Evolutionary conservation across 352 stramenopile species (phyloP).

Genomic region (Achlya hypogyna): DNA sequence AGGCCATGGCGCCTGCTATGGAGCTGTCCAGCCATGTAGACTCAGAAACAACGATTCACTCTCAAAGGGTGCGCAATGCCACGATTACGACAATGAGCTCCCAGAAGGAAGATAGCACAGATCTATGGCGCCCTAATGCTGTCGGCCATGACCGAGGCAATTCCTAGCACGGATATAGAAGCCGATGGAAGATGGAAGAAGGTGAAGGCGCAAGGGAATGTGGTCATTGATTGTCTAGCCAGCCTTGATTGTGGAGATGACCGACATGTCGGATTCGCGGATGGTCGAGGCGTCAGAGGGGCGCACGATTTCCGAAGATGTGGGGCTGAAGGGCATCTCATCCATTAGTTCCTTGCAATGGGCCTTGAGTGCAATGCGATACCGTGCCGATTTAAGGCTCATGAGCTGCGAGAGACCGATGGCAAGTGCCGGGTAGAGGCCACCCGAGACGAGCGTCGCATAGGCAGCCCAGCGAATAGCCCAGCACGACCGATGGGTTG

Average conservation of each 20-base stretch:
- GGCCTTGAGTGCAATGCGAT: constrained; percentile 23
- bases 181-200: neutral
- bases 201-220: too few species aligned
- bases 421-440: constrained; percentile 50
- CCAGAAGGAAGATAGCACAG: too few species aligned
- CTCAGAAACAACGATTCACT: too few species aligned
- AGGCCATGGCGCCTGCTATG: too few species aligned
- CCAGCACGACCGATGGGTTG: constrained; percentile 51
- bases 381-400: constrained; percentile 52
- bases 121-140: too few species aligned
- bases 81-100: too few species aligned
- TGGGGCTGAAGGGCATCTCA: constrained; percentile 6
- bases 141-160: too few species aligned
- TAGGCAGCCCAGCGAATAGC: constrained; percentile 57
- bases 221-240: neutral
- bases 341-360: constrained; percentile 14
- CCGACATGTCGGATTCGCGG: constrained; percentile 9
- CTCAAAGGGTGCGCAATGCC: too few species aligned
- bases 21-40: too few species aligned
- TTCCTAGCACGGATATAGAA: too few species aligned
- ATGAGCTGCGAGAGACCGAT: constrained; percentile 52
- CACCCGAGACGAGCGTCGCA: constrained; percentile 34
- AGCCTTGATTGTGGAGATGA: neutral
- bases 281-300: constrained; percentile 3
- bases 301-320: neutral